Conservation (phyloP, 192 early-diverging fungal species). For the Entomortierella beljakovae region DNA sequence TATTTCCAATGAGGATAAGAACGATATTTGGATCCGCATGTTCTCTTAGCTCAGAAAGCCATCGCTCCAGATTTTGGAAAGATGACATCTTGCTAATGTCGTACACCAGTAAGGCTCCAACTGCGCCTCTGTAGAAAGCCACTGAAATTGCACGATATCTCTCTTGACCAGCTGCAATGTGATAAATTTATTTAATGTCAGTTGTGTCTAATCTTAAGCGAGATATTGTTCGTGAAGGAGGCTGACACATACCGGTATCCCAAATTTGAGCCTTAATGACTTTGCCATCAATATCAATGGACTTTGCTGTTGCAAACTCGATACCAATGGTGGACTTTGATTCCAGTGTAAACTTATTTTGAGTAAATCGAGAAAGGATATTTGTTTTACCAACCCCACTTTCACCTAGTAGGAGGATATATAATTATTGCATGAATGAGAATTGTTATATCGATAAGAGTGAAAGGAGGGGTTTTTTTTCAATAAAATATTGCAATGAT, state of each 20-base stretch:
- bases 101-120: constrained; percentile 93
- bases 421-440: too few species aligned
- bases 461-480: too few species aligned
- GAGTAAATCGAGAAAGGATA: constrained; percentile 62
- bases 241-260: constrained; percentile 55
- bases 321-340: constrained; percentile 65
- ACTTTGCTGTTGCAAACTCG: constrained; percentile 61
- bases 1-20: constrained; percentile 94
- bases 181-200: constrained; percentile 21
- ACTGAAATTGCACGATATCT: constrained; percentile 86
- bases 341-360: constrained; percentile 66
- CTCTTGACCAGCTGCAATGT: constrained; percentile 91
- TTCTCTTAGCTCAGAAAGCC: constrained; percentile 93
- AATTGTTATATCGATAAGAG: too few species aligned
- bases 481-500: neutral
- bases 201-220: too few species aligned
- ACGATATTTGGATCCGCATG: constrained; percentile 93
- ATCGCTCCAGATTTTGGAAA: constrained; percentile 88
- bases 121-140: constrained; percentile 94
- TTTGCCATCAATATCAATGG: constrained; percentile 62
- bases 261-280: constrained; percentile 82
- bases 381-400: constrained; percentile 67
- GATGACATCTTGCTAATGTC: constrained; percentile 71
- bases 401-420: constrained; percentile 26
- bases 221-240: neutral